Conservation (phyloP, 176 grass and related monocot genomes). For the Metroxylon sagu region DNA sequence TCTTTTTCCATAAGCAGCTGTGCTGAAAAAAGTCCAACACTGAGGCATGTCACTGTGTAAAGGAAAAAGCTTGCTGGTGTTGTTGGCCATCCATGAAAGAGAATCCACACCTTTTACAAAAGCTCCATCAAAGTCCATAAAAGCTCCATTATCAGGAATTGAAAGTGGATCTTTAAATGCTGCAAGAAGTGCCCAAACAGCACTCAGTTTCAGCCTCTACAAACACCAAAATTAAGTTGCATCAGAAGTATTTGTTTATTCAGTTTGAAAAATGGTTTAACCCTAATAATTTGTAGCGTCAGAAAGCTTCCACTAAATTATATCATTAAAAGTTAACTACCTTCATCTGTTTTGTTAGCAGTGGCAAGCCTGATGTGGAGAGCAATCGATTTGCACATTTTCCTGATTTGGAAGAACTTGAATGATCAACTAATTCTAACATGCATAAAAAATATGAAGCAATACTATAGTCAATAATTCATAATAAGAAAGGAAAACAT, state of each 20-base stretch:
- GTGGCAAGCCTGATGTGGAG: slow-evolving; percentile 75
- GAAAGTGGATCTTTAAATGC: slow-evolving; percentile 83
- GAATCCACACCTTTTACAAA: slow-evolving; percentile 79
- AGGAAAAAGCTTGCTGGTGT: slow-evolving; percentile 62
- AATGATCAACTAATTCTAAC: slow-evolving; percentile 7
- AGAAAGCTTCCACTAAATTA: too few species aligned
- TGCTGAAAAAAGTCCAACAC: slow-evolving; percentile 98
- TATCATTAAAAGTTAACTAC: slow-evolving; percentile 11
- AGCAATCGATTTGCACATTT: slow-evolving; percentile 92
- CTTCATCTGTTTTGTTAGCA: slow-evolving; percentile 93
- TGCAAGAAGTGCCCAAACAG: slow-evolving; percentile 84
- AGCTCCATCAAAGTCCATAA: slow-evolving; percentile 62
- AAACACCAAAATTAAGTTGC: slow-evolving; percentile 12
- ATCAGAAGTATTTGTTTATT: too few species aligned
- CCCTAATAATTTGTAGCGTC: too few species aligned
- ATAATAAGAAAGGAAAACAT: too few species aligned
- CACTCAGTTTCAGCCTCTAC: slow-evolving; percentile 81
- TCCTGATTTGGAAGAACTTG: slow-evolving; percentile 30
- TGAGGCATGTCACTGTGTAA: slow-evolving; percentile 34
- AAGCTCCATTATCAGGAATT: slow-evolving; percentile 26
- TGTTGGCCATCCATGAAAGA: slow-evolving; percentile 96
- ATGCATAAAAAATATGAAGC: too few species aligned
- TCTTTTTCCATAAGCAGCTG: slow-evolving; percentile 54
- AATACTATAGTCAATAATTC: too few species aligned
- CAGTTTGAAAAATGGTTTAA: too few species aligned